A percentile compares a stretch with the other conserved stretches of the same genome.
phyloP scores from a whole-genome alignment of 2,329 filamentous ascomycete genomes.

The Akanthomyces uredinophilus region DNA sequence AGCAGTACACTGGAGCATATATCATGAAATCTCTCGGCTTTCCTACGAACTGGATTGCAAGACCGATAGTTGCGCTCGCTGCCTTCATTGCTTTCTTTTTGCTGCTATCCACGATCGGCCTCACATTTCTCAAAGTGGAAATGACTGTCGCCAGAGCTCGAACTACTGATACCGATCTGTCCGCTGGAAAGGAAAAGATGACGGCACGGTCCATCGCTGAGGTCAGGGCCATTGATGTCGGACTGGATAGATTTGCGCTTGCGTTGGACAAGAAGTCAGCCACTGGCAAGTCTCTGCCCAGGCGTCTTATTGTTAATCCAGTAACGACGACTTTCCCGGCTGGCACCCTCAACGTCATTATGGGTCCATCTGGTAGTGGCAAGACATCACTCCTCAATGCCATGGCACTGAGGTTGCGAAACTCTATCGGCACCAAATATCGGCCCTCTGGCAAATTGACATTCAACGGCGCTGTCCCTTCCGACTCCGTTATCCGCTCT shows the following conservation, averaged over 20 bases:
- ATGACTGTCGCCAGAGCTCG: slow-evolving; percentile 64
- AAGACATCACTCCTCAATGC: slow-evolving; percentile 72
- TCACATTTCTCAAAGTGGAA: slow-evolving; percentile 61
- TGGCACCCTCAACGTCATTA: slow-evolving; percentile 68
- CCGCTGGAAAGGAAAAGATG: slow-evolving; percentile 68
- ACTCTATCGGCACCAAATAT: slow-evolving; percentile 58
- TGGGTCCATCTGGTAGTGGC: slow-evolving; percentile 73
- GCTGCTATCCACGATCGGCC: slow-evolving; percentile 52
- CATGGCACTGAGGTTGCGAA: slow-evolving; percentile 63
- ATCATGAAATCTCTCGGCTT: slow-evolving; percentile 66
- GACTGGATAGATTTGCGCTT: slow-evolving; percentile 59
- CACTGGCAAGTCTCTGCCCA: slow-evolving; percentile 45
- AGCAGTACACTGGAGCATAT: slow-evolving; percentile 63
- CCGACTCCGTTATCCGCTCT: slow-evolving; percentile 62
- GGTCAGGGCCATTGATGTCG: slow-evolving; percentile 58
- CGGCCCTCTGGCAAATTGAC: slow-evolving; percentile 55
- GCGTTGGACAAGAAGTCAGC: slow-evolving; percentile 57
- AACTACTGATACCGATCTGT: slow-evolving; percentile 54
- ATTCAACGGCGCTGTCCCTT: slow-evolving; percentile 66
- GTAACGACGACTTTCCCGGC: slow-evolving; percentile 63
- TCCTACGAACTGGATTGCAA: slow-evolving; percentile 59
- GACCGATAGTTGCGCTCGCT: slow-evolving; percentile 59
- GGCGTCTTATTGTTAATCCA: slow-evolving; percentile 60
- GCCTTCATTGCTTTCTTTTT: slow-evolving; percentile 62
- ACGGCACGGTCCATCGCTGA: slow-evolving; percentile 44